Base-by-base conservation (phyloP, 73 alveolate species). In the Paramecium sexaurelia region DNA sequence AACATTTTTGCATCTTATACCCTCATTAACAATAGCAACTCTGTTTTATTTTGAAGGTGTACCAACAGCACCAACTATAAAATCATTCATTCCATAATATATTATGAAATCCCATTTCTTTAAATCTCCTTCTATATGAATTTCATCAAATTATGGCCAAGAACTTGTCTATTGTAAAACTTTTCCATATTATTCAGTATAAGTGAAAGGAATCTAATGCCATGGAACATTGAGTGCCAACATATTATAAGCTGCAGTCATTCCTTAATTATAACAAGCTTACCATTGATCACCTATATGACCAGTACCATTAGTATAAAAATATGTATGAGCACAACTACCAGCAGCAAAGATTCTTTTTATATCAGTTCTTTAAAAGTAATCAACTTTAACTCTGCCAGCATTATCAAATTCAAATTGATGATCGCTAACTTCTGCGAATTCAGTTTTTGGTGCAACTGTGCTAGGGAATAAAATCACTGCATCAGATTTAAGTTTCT, bases 281-380 rank as follows among this genome's bases (percentile, higher is more conserved):
- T 37, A 37, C 94, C 94, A 88, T 41, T 67, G 51, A 68, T 45
- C 51, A 26, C 87, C 91, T 37, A 66, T 29, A 39, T 88, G 55
- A 56, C 73, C 40, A 39, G 29, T 9, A 61, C 55, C 55, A 11
- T 75, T 82, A 2, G 84, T 82, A 43, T 32, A 69, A 43, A 24
- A 69, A 41, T 47, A 68, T 15, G 94, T 82, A 41, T 39, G 35
- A 15, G 91, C 91, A 41, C 89, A 75, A 67, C 88, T 22, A 1
- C 94, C 94, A 4, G 94, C 91, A 5, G 94, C 94, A 88, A 88
- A 88, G 32, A 88, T 88, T 37, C 94, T 61, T 26, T 88, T 88
- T 15, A 47, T 43, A 17, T 68, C 89, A 41, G 94, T 88, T 88
- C 94, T 88, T 17, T 68, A 8, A 75, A 55, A 47, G 26, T 69